Conservation (phyloP, 139 green algal species). For the Ettlia oleoabundans region DNA sequence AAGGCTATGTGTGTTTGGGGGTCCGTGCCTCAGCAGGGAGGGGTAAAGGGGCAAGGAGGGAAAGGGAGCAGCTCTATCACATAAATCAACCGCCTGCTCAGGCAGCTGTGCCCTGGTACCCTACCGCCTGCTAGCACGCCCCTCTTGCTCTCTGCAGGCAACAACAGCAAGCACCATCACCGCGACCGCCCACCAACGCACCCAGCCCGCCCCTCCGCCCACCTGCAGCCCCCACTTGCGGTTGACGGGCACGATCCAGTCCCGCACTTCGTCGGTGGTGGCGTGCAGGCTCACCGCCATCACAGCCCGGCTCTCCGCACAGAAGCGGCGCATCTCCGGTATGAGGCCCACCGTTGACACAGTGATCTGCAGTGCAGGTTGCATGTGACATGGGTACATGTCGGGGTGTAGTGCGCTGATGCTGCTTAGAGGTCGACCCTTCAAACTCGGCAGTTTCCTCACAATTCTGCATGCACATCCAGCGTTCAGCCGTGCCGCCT, state of each 20-base stretch:
- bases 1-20: background rate
- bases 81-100: no score
- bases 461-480: background rate
- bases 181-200: background rate
- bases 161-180: background rate
- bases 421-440: no score
- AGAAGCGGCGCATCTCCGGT: constrained; percentile 76
- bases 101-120: no score
- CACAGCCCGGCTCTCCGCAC: constrained; percentile 50
- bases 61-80: no score
- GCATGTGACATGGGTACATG: no score
- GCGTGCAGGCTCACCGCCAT: constrained; percentile 92
- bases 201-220: background rate
- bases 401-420: background rate
- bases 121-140: no score
- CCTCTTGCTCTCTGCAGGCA: background rate
- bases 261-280: constrained; percentile 84
- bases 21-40: background rate
- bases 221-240: constrained; percentile 54
- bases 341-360: constrained; percentile 92
- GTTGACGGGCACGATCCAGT: constrained; percentile 94
- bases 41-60: background rate
- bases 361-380: constrained; percentile 59
- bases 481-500: background rate
- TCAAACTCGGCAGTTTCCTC: no score